phyloP scores from a whole-genome alignment of 148 eudicot genomes.

The Rhododendron ovatum region DNA sequence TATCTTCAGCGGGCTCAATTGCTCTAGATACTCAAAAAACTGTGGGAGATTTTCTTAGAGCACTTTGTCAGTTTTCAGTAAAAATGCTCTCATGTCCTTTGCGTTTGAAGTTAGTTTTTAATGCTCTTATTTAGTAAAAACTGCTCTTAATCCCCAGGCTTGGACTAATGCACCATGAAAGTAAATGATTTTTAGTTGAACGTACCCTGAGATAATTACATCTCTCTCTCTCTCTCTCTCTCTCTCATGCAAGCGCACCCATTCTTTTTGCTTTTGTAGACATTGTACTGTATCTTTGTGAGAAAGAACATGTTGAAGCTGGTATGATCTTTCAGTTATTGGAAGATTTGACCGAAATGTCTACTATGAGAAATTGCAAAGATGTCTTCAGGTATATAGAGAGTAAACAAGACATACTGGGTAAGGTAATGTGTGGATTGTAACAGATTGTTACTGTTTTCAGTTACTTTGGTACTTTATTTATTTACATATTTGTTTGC shows the following conservation, averaged over 20 bases:
- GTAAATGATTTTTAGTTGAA: background rate
- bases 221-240: background rate
- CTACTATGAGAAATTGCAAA: conserved; percentile 96
- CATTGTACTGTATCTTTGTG: conserved; percentile 92
- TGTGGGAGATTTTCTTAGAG: background rate
- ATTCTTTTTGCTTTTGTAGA: conserved; percentile 35
- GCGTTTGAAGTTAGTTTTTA: background rate
- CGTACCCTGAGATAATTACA: background rate
- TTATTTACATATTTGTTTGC: background rate
- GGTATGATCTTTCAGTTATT: conserved; percentile 98
- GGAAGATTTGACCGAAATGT: conserved; percentile 99
- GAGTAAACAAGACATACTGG: conserved; percentile 94
- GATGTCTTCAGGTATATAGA: conserved; percentile 93
- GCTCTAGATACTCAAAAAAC: background rate
- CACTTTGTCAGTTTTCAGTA: background rate
- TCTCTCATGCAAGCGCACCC: background rate
- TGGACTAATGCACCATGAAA: background rate
- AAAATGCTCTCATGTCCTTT: background rate
- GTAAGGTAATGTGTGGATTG: conserved; percentile 51
- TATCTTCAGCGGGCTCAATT: background rate
- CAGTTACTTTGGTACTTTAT: background rate
- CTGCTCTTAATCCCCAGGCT: background rate
- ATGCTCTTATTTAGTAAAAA: background rate
- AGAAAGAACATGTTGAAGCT: conserved; percentile 95
- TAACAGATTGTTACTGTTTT: background rate